phyloP scores from a whole-genome alignment of 2,329 filamentous ascomycete species.

The Arthrinium phaeospermum region DNA sequence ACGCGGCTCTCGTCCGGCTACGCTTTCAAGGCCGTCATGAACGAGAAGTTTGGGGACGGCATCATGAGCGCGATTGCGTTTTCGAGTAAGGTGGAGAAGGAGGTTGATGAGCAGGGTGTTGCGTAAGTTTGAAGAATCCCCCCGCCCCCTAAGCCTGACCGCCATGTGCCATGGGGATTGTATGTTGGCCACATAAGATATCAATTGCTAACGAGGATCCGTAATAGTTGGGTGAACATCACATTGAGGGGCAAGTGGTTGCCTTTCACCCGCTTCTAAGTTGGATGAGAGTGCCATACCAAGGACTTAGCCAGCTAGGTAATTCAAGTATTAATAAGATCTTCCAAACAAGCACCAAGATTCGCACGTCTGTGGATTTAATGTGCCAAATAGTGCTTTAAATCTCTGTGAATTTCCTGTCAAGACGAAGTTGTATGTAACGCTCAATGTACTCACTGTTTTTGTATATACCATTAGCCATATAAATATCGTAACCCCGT shows the following conservation, averaged over 20 bases:
- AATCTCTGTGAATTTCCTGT: neutral
- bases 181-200: too few species aligned
- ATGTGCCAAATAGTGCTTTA: neutral
- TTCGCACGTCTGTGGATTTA: neutral
- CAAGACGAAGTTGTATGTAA: neutral
- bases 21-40: conserved; percentile 91
- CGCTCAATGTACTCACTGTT: neutral
- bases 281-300: neutral
- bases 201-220: conserved; percentile 19
- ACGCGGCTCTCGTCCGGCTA: conserved; percentile 76
- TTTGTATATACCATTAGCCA: neutral
- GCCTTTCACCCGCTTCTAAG: conserved; percentile 38
- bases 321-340: neutral
- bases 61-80: conserved; percentile 98
- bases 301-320: neutral
- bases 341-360: neutral
- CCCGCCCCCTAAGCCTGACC: neutral
- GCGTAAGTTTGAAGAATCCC: conserved; percentile 44
- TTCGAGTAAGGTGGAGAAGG: conserved; percentile 90
- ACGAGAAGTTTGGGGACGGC: conserved; percentile 92
- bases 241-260: conserved; percentile 42
- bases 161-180: neutral
- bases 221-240: conserved; percentile 40
- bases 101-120: conserved; percentile 81
- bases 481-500: neutral